Base-by-base conservation (phyloP, 495 filamentous ascomycete genomes). In the Tuber umbilicatum region DNA sequence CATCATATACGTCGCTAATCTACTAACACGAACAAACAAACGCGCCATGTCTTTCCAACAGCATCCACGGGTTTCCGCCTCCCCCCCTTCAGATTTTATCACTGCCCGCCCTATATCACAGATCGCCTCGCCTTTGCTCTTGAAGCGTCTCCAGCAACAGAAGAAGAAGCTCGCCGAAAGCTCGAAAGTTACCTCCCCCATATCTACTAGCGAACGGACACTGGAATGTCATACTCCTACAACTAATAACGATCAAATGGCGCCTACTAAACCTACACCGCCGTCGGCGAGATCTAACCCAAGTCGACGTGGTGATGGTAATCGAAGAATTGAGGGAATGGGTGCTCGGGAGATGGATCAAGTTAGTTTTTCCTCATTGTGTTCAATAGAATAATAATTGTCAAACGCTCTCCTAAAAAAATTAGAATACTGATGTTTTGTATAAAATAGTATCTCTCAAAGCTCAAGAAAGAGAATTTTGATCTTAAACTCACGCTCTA, bases 401-500 rank as follows among this genome's bases (percentile, higher is more conserved):
- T 60, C 10, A 31, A 31, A 4, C n/a, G 50, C 50, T 60, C n/a
- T 60, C 50, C n/a, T 31, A 9, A 60, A n/a, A n/a, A 31, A 60
- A 27, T 27, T 70, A 39, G 69, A 70, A 43, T 68, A 47, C 69
- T 74, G 38, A 74, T 64, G 47, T 71, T 31, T 38, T 71, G 40
- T 78, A 47, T 19, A 37, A 64, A 38, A 70, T 27, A 79, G 78
- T 79, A 79, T 68, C 43, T 79, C 67, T 89, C 87, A 2, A 92
- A 88, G 69, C 84, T 97, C 68, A 90, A 91, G 80, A 96, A 96
- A 80, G 88, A 94, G 80, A 95, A 97, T 79, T 97, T 97, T 80
- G 92, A 94, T 80, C 85, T 97, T 73, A 97, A 97, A 83, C 85
- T 97, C 69, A 92, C 94, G 75, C 86, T 97, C 2, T 92, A 88